These are phyloP conservation scores for Heliophila coronopifolia DNA, from an alignment of 441 rosid species.

Conservation along the genomic window DNA sequence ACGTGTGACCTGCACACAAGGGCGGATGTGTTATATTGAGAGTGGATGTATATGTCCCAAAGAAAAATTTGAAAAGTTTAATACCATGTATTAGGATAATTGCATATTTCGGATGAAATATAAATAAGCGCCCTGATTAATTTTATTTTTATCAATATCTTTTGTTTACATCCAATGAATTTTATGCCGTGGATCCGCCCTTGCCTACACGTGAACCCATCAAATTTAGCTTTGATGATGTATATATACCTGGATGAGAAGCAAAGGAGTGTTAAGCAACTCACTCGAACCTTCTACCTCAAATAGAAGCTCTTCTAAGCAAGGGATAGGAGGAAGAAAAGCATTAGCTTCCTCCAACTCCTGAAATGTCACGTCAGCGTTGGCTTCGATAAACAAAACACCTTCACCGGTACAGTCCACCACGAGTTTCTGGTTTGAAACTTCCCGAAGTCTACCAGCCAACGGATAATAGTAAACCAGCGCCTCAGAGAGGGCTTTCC, in stretches of 20 bases:
- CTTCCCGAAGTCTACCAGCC: conserved; percentile 32
- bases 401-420: conserved; percentile 38
- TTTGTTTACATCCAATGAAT: too few relatives aligned
- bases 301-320: conserved; percentile 45
- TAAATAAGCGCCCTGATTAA: too few relatives aligned
- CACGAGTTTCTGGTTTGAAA: conserved; percentile 22
- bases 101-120: too few relatives aligned
- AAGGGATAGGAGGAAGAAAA: conserved; percentile 54
- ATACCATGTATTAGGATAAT: too few relatives aligned
- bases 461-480: conserved; percentile 35
- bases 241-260: too few relatives aligned
- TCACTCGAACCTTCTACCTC: conserved; percentile 39
- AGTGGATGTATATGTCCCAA: too few relatives aligned
- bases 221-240: too few relatives aligned
- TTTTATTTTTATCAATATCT: too few relatives aligned
- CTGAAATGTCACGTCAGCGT: conserved; percentile 28
- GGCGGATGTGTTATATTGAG: too few relatives aligned
- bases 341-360: conserved; percentile 34
- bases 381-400: conserved; percentile 31
- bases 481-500: conserved; percentile 23
- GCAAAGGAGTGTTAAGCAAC: conserved; percentile 37
- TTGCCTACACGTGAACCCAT: too few relatives aligned
- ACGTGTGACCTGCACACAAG: conserved; percentile 21
- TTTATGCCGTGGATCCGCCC: too few relatives aligned
- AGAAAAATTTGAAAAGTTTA: too few relatives aligned